These are phyloP conservation scores for Brassica hybrid DNA, from an alignment of 441 rosid species.

Conservation along the genomic window DNA sequence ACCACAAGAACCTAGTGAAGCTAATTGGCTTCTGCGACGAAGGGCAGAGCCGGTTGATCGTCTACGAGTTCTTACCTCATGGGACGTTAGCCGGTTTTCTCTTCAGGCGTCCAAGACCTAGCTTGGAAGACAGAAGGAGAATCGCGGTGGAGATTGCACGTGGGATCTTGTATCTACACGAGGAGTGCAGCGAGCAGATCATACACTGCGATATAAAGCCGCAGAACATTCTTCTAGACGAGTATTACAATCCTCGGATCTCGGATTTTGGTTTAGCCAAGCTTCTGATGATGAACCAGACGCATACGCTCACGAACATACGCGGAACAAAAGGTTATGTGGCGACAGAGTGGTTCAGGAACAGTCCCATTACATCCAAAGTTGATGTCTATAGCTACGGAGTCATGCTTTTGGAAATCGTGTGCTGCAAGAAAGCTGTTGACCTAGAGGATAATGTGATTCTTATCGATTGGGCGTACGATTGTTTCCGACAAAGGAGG, in stretches of 20 bases:
- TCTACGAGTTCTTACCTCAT: slow-evolving; percentile 52
- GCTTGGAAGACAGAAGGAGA: slow-evolving; percentile 41
- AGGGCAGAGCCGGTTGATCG: slow-evolving; percentile 41
- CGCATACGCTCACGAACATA: slow-evolving; percentile 35
- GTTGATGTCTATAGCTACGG: slow-evolving; percentile 70
- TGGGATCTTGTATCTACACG: slow-evolving; percentile 50
- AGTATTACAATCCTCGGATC: slow-evolving; percentile 25
- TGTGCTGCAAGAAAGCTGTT: slow-evolving; percentile 55
- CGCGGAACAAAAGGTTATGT: slow-evolving; percentile 55
- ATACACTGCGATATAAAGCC: slow-evolving; percentile 60
- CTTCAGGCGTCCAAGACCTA: slow-evolving; percentile 34
- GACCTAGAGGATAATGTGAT: slow-evolving; percentile 41
- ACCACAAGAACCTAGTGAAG: slow-evolving; percentile 56
- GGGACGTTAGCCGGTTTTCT: slow-evolving; percentile 45
- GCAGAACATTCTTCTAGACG: slow-evolving; percentile 52
- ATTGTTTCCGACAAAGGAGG: slow-evolving; percentile 44
- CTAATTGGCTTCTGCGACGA: slow-evolving; percentile 48
- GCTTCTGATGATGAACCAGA: slow-evolving; percentile 41
- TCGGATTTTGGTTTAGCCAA: slow-evolving; percentile 54
- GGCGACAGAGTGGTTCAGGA: slow-evolving; percentile 52
- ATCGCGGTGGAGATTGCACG: slow-evolving; percentile 41
- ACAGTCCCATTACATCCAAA: slow-evolving; percentile 51
- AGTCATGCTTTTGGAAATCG: slow-evolving; percentile 53
- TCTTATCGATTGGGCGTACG: slow-evolving; percentile 56
- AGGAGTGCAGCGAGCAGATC: slow-evolving; percentile 46